Conservation (phyloP, 768 basidiomycete species). For the Tricholoma saponaceum region DNA sequence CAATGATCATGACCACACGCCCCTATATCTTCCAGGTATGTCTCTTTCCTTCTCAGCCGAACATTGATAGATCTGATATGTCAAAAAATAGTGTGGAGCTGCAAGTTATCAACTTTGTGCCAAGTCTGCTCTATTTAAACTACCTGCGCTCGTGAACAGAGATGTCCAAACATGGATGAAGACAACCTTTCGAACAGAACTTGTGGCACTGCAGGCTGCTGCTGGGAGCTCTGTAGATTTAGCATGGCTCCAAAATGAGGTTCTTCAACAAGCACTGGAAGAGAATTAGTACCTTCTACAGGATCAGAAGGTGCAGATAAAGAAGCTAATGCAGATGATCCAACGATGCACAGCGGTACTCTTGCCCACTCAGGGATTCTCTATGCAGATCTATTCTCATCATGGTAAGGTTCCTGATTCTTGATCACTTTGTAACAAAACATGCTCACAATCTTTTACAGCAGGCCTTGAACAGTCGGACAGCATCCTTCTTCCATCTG, state of each 20-base stretch:
- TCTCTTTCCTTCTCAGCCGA: not conserved
- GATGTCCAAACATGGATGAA: too few relatives aligned
- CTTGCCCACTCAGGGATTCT: not conserved
- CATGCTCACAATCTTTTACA: not conserved
- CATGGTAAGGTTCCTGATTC: not conserved
- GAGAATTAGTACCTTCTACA: too few relatives aligned
- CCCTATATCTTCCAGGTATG: slow-evolving; percentile 19
- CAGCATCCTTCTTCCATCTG: too few relatives aligned
- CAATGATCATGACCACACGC: slow-evolving; percentile 14
- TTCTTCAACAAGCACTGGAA: not conserved
- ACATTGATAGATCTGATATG: too few relatives aligned
- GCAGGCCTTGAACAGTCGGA: not conserved
- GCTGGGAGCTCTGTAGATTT: too few relatives aligned
- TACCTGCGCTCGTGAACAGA: too few relatives aligned
- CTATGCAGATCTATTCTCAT: not conserved
- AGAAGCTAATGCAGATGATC: not conserved
- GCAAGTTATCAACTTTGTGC: slow-evolving; percentile 9
- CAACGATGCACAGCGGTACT: not conserved
- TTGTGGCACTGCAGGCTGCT: not conserved
- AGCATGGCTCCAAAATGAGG: too few relatives aligned
- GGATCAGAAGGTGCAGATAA: not conserved
- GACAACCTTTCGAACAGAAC: too few relatives aligned
- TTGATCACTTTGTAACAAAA: not conserved
- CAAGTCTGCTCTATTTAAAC: too few relatives aligned
- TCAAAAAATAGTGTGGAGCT: slow-evolving; percentile 1